Evolutionary conservation across 306 rosid species (phyloP).

Genomic region (Quercus gilva): DNA sequence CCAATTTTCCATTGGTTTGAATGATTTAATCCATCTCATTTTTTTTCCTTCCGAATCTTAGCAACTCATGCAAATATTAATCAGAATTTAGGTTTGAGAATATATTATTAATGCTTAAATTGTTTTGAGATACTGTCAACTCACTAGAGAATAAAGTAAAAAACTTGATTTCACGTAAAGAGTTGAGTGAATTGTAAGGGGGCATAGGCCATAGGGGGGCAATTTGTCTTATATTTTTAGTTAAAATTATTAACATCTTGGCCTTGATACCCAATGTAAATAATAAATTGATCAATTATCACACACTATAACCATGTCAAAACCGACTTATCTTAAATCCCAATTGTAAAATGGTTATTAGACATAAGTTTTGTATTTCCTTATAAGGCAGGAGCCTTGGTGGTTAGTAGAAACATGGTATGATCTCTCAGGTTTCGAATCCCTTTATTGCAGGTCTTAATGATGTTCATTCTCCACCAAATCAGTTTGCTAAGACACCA

Average conservation of each 20-base stretch:
- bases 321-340: background rate
- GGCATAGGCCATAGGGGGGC: too few species aligned
- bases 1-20: too few species aligned
- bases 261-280: background rate
- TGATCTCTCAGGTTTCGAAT: background rate
- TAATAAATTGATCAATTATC: background rate
- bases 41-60: too few species aligned
- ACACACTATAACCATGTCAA: too few species aligned
- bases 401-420: background rate
- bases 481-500: background rate
- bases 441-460: slow-evolving; percentile 12
- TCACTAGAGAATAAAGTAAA: background rate
- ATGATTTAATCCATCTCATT: too few species aligned
- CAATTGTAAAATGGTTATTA: background rate
- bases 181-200: background rate
- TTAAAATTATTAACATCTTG: background rate
- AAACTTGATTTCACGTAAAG: background rate
- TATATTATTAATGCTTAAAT: too few species aligned
- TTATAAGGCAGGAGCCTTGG: background rate
- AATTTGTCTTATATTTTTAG: background rate
- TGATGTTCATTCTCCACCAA: slow-evolving; percentile 18
- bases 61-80: too few species aligned
- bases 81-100: too few species aligned
- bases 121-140: background rate
- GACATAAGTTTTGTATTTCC: background rate